Evolutionary conservation across 2,329 filamentous ascomycete genomes (phyloP), one percentile per base, ranked within the genome.

Genomic region (Pochonia chlamydosporia): DNA sequence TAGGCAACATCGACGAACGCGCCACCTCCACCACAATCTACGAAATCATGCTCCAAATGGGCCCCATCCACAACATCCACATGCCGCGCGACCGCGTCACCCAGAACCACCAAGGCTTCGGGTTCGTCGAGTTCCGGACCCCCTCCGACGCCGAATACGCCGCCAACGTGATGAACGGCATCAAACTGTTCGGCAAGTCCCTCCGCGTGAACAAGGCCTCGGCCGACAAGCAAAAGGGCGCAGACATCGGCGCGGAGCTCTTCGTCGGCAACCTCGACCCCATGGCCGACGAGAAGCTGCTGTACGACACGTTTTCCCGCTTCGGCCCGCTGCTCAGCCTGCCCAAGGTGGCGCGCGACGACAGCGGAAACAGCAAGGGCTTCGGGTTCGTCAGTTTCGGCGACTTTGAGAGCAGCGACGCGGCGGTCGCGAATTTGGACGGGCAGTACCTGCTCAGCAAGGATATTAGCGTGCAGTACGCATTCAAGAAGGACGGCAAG

Each of bases 401-500:
- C 63, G 87, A 88, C 62, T 99, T 99, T 64, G 93, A 97, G 62
- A 87, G 89, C 57, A 93, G 89, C 10, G 93, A 99, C 61, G 85
- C 89, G 52, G 91, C 93, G 36, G 89, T 95, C 53, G 79, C 84
- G 55, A 93, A 92, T 64, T 91, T 99, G 86, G 87, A 96, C 64
- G 89, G 89, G 44, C 91, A 97, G 71, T 97, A 93, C 68, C 81
- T 99, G 51, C 91, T 95, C 76, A 96, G 93, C 75, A 96, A 96
- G 72, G 88, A 96, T 67, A 86, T 97, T 58, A 88, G 87, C 3
- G 93, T 99, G 39, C 92, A 97, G 68, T 99, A 97, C 67, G 93
- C 93, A 33, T 97, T 96, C 79, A 99, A 99, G 77, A 97, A 97
- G 70, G 93, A 99, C 61, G 93, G 93, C 56, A 96, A 96, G 71